phyloP scores from a whole-genome alignment of 768 basidiomycete genomes.

The Rossbeevera mucosa region DNA sequence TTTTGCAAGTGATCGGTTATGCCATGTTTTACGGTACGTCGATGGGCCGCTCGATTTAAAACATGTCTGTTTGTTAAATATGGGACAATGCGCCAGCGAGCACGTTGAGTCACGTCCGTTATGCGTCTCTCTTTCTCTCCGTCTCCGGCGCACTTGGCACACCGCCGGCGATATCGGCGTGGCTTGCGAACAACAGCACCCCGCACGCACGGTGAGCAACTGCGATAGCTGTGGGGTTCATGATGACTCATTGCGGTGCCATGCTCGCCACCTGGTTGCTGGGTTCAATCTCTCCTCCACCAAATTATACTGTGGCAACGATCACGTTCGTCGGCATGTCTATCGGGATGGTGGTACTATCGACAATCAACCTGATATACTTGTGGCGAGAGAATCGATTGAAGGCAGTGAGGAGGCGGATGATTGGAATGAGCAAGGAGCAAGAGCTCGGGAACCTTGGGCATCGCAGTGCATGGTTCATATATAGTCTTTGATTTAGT shows the following conservation, averaged over 20 bases:
- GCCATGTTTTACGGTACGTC: conserved; percentile 48
- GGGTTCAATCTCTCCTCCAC: not conserved
- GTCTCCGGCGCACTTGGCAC: not conserved
- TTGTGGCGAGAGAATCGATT: not conserved
- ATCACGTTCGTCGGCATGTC: not conserved
- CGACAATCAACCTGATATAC: not conserved
- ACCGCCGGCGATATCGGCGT: not conserved
- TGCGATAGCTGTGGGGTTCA: not conserved
- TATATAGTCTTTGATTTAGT: not conserved
- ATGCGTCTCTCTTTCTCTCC: not conserved
- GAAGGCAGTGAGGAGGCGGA: not conserved
- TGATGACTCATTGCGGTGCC: not conserved
- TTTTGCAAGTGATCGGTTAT: conserved; percentile 49
- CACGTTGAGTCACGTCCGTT: not conserved
- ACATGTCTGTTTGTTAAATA: not conserved
- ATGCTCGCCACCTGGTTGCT: not conserved
- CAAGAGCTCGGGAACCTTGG: not conserved
- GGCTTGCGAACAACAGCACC: not conserved
- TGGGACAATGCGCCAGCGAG: not conserved
- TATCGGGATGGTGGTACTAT: not conserved
- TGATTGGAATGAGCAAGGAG: not conserved
- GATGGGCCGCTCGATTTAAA: not conserved
- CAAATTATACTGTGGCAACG: not conserved
- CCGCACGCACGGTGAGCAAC: not conserved
- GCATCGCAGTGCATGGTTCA: not conserved